Evolutionary conservation across 2,329 filamentous ascomycete genomes (phyloP), one percentile per base, ranked within the genome.

Genomic region (Colletotrichum trifolii): DNA sequence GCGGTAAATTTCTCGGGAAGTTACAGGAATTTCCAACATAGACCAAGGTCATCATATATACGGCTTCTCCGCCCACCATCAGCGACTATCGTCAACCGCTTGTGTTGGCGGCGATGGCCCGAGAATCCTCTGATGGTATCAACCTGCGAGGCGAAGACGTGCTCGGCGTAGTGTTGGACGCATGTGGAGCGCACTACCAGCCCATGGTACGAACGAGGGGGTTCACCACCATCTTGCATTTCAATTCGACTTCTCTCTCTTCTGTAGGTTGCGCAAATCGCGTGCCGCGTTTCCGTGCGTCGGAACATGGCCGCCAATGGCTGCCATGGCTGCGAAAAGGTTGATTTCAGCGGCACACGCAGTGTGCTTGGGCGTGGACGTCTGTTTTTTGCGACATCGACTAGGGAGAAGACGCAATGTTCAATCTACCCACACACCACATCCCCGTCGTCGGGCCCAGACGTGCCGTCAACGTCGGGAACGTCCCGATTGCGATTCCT

Each of bases 91-190:
- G 9, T 9, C 25, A 9, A 12, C 10, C 13, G 33, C 8, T 0
- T 8, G 3, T 17, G 2, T 12, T 8, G 11, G 13, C 56, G 38
- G 38, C 17, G 36, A 13, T 39, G 15, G 11, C 12, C 45, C 45
- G 48, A 54, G 15, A 36, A 54, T 64, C 39, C 38, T 60, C 3
- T 54, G 17, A 64, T 60, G 61, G 2, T 63, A 60, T 64, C 61
- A 64, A 40, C 8, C 7, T 43, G 8, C 10, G 9, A 60, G 43
- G 25, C 34, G 10, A 64, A 64, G 61, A 64, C 56, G 61, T 64
- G 61, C 54, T 64, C 12, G 12, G 56, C 43, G 36, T 15, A 15
- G 11, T 13, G 15, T 25, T 15, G 13, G 17, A 36, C 3, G 35
- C 6, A 6, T 4, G 60, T 63, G 60, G 54, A 48, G 15, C 42